Percentiles rank a stretch among this genome's conserved stretches.
Conservation (phyloP, 1,139 yeast species). For the Tardiomyces depauwii region DNA sequence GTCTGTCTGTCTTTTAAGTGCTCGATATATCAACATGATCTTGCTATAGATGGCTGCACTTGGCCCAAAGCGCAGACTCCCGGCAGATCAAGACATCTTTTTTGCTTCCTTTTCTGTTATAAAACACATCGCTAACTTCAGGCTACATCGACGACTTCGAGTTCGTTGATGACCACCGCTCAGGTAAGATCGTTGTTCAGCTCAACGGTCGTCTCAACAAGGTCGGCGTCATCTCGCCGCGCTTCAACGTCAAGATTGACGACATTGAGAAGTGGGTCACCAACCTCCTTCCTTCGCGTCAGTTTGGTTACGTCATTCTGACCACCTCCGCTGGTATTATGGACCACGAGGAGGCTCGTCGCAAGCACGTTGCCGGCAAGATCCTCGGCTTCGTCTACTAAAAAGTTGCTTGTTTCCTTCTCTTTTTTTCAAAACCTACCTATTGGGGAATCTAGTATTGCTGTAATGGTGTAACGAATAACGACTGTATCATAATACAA, state of each 20-base stretch:
- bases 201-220: conserved; percentile 97
- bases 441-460: neutral
- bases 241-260: conserved; percentile 88
- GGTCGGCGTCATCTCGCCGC: conserved; percentile 97
- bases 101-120: neutral
- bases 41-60: conserved; percentile 8
- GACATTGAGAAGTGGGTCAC: conserved; percentile 98
- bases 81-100: neutral
- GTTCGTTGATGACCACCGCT: conserved; percentile 98
- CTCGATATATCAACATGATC: conserved; percentile 74
- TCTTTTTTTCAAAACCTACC: neutral
- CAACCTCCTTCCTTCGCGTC: conserved; percentile 97
- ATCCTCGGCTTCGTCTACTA: conserved; percentile 93
- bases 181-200: conserved; percentile 95
- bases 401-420: neutral
- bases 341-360: conserved; percentile 99
- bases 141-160: conserved; percentile 99
- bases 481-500: neutral
- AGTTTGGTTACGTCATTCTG: conserved; percentile 91
- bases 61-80: neutral
- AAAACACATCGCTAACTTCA: conserved; percentile 10
- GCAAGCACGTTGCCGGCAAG: conserved; percentile 99
- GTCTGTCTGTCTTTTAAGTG: conserved; percentile 96
- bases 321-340: conserved; percentile 99
- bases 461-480: neutral